These are phyloP conservation scores for Myxozyma neotropica DNA, from an alignment of 805 yeast species.

Conservation along the genomic window DNA sequence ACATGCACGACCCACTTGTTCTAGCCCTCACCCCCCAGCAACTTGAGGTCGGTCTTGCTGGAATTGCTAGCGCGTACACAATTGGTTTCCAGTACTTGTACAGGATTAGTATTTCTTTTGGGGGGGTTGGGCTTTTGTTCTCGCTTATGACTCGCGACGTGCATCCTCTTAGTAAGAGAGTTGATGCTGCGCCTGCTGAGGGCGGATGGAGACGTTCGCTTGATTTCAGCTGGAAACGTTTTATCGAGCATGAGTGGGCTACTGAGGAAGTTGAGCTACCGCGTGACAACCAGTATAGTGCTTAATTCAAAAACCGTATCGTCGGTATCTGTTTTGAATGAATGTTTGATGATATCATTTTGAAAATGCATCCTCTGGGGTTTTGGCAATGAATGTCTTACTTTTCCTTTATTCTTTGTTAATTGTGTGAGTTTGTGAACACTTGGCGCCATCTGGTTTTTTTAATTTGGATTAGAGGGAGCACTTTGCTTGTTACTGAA, in stretches of 20 bases:
- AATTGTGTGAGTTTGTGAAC: neutral
- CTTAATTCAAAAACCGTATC: neutral
- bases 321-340: neutral
- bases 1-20: neutral
- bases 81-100: conserved; percentile 3
- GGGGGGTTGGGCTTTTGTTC: neutral
- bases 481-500: neutral
- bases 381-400: no score
- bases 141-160: neutral
- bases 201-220: conserved; percentile 6
- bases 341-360: no score
- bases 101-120: conserved; percentile 7
- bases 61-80: conserved; percentile 1
- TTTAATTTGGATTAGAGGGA: no score
- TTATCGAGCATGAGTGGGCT: neutral
- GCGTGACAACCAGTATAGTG: neutral
- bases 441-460: neutral
- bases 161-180: neutral
- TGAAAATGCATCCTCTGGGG: no score
- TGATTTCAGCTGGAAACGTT: conserved; percentile 3
- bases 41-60: neutral
- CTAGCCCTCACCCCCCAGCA: neutral
- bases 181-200: neutral
- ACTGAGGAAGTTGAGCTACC: conserved; percentile 1
- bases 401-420: no score